Evolutionary conservation across 805 yeast genomes (phyloP), one percentile per base, ranked within the genome.

Genomic region (Cyberlindnera bimundalis): DNA sequence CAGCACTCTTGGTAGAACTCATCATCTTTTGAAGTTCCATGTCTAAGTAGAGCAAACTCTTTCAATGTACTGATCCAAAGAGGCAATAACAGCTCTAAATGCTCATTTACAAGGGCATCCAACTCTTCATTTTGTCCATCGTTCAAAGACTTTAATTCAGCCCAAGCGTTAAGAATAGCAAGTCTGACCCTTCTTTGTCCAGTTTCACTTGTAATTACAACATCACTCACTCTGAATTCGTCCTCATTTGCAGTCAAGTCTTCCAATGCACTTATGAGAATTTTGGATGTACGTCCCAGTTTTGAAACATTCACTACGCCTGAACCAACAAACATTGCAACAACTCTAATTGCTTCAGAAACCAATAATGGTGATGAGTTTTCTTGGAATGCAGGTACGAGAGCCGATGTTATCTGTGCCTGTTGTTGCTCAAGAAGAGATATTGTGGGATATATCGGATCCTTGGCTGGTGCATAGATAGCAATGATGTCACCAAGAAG

Each of bases 391-490:
- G 95, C 87, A 0, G 97, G 96, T 35, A 88, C 75, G 41, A 91
- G 69, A 0, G 98, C 95, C 43, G 96, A 82, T 9, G 86, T 81
- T 9, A 93, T 86, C 52, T 88, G 96, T 0, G 98, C 98, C 54
- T 93, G 96, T 55, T 85, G 96, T 61, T 90, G 97, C 50, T 86
- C 96, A 31, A 91, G 65, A 9, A 89, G 70, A 0, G 91, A 75
- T 13, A 75, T 74, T 3, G 80, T 79, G 0, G 86, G 82, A 51
- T 80, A 82, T 21, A 84, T 73, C 0, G 91, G 88, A 56, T 85
- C 96, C 10, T 68, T 73, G 35, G 79, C 61, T 19, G 71, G 70
- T 1, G 88, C 80, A 60, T 77, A 84, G 1, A 74, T 64, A 8
- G 67, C 71, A 23, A 93, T 66, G 2, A 85, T 69, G 33, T 75